These are phyloP conservation scores for Kwoniella bestiolae DNA, from an alignment of 768 basidiomycete species.

Conservation along the genomic window DNA sequence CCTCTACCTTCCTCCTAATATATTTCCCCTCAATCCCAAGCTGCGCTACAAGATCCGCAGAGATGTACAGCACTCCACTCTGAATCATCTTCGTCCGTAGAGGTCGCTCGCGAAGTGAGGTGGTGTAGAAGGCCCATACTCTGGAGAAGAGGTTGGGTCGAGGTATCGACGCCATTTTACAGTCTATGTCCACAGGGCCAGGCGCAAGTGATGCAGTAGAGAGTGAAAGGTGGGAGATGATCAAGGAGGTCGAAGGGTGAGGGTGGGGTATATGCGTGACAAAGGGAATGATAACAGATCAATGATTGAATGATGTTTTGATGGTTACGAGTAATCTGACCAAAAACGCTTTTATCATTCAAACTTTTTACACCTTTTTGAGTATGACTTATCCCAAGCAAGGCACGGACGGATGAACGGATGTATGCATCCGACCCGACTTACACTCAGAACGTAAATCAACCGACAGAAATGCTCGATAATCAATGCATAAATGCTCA, in stretches of 20 bases:
- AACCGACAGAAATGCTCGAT: too few species aligned
- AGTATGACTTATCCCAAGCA: too few species aligned
- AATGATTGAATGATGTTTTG: too few species aligned
- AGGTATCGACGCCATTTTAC: slow-evolving; percentile 11
- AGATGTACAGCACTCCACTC: slow-evolving; percentile 42
- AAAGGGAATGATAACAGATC: neutral
- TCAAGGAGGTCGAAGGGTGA: neutral
- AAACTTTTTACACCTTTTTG: neutral
- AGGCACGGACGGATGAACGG: too few species aligned
- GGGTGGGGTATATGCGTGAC: neutral
- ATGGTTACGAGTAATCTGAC: too few species aligned
- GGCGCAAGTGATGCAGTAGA: neutral
- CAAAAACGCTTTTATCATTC: too few species aligned
- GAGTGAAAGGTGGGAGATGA: neutral
- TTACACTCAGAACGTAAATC: too few species aligned
- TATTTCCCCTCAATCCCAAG: slow-evolving; percentile 50
- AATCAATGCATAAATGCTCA: neutral
- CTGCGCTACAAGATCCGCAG: slow-evolving; percentile 51
- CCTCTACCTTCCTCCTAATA: slow-evolving; percentile 12
- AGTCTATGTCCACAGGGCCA: neutral
- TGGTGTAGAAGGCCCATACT: slow-evolving; percentile 36
- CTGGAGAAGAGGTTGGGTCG: slow-evolving; percentile 21
- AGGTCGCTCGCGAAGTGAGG: slow-evolving; percentile 31
- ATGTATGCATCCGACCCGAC: too few species aligned
- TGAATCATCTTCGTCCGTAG: slow-evolving; percentile 54